Evolutionary conservation across 2,329 filamentous ascomycete species (phyloP).

Genomic region (Atkinsonella texensis): DNA sequence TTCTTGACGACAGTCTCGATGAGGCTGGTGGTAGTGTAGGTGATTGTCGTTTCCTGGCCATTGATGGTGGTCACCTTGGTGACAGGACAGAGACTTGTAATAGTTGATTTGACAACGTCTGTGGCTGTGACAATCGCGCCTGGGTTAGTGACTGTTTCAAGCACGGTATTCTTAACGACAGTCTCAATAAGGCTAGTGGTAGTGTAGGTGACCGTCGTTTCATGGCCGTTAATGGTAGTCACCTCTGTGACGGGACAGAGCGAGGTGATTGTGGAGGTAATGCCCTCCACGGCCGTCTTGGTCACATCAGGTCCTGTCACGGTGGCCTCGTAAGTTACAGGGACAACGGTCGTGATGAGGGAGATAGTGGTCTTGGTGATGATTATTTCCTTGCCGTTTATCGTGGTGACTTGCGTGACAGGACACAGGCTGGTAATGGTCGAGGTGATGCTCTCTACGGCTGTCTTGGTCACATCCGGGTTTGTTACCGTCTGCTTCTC

Average conservation of each 20-base stretch:
- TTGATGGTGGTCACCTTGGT: conserved; percentile 31
- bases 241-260: conserved; percentile 27
- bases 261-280: conserved; percentile 29
- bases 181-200: conserved; percentile 27
- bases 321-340: conserved; percentile 18
- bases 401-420: conserved; percentile 24
- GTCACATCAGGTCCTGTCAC: conserved; percentile 20
- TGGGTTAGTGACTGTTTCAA: conserved; percentile 10
- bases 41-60: conserved; percentile 24
- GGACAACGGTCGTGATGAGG: conserved; percentile 17
- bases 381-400: conserved; percentile 10
- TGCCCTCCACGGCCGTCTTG: conserved; percentile 20
- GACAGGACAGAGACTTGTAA: conserved; percentile 24
- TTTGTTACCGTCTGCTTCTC: conserved; percentile 18
- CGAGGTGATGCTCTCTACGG: conserved; percentile 22
- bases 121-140: conserved; percentile 9
- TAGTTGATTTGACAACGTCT: conserved; percentile 24
- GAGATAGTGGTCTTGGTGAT: conserved; percentile 14
- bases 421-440: conserved; percentile 33
- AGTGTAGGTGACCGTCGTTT: conserved; percentile 24
- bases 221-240: conserved; percentile 28
- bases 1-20: conserved; percentile 17
- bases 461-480: conserved; percentile 19
- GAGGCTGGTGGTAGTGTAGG: conserved; percentile 28
- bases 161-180: conserved; percentile 19